phyloP scores from a whole-genome alignment of 2,329 filamentous ascomycete genomes.

The Neonectria coccinea region DNA sequence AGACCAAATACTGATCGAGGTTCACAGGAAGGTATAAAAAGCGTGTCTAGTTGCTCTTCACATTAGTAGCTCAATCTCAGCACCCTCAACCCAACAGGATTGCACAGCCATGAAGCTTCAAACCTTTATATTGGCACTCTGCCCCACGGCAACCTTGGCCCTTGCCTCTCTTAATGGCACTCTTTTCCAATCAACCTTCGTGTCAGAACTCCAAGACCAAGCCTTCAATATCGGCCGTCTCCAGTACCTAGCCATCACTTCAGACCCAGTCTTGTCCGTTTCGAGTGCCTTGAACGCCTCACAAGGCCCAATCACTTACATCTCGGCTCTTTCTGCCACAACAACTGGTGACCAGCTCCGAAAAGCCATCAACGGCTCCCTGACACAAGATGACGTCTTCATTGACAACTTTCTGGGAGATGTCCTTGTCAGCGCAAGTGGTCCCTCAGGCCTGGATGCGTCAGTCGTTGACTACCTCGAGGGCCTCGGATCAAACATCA shows the following conservation, averaged over 20 bases:
- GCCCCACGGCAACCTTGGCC: not conserved
- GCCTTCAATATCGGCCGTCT: not conserved
- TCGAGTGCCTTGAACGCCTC: not conserved
- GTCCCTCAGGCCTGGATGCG: not conserved
- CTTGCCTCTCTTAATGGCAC: not conserved
- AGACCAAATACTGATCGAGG: not conserved
- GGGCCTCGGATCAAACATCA: not conserved
- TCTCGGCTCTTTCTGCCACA: not conserved
- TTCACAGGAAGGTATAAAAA: not conserved
- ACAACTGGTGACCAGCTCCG: not conserved
- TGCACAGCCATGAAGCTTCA: not conserved
- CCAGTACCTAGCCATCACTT: not conserved
- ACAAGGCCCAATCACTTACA: not conserved
- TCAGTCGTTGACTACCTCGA: not conserved
- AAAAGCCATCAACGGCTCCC: not conserved
- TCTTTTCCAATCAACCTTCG: not conserved
- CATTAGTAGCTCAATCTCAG: not conserved
- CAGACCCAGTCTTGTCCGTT: not conserved
- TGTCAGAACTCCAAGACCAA: not conserved
- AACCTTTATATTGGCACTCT: not conserved
- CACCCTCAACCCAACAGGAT: not conserved
- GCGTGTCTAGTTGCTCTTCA: not conserved
- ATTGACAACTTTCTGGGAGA: not conserved
- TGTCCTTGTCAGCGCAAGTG: not conserved
- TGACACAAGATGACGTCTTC: slow-evolving; percentile 1